phyloP scores from a whole-genome alignment of 306 rosid genomes.

The Adenanthera pavonina region DNA sequence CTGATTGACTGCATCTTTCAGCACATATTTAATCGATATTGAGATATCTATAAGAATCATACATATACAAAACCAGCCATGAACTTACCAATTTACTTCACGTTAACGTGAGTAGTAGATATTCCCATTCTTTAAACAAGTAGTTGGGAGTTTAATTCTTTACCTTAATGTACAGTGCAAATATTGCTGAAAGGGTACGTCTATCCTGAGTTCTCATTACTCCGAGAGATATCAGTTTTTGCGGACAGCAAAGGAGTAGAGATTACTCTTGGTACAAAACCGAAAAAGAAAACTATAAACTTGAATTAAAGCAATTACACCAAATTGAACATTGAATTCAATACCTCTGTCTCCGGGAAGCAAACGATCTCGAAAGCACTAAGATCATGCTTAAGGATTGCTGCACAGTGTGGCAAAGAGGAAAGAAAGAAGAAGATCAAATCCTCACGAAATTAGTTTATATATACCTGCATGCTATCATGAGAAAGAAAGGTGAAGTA shows the following conservation, averaged over 20 bases:
- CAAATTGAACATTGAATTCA: neutral
- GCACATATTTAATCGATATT: neutral
- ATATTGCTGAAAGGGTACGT: too few relatives aligned
- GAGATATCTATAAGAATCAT: neutral
- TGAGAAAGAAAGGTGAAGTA: constrained; percentile 24
- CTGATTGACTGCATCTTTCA: neutral
- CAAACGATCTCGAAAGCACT: constrained; percentile 10
- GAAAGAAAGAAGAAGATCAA: neutral
- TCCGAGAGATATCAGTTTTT: too few relatives aligned
- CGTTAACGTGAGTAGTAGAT: too few relatives aligned
- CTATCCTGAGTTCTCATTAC: too few relatives aligned
- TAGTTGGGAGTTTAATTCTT: too few relatives aligned
- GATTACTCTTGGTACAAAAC: too few relatives aligned
- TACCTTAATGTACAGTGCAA: too few relatives aligned
- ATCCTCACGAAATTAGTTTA: too few relatives aligned
- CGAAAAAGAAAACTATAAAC: neutral
- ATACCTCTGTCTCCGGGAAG: neutral
- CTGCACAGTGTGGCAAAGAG: neutral
- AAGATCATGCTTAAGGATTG: neutral
- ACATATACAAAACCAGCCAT: neutral
- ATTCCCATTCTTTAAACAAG: too few relatives aligned
- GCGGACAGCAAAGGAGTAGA: too few relatives aligned
- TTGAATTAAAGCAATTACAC: neutral
- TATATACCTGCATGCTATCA: constrained; percentile 36
- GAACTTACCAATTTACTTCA: too few relatives aligned